Evolutionary conservation across 192 early-diverging fungal genomes (phyloP), one percentile per base, ranked within the genome.

Genomic region (Backusella luteola): DNA sequence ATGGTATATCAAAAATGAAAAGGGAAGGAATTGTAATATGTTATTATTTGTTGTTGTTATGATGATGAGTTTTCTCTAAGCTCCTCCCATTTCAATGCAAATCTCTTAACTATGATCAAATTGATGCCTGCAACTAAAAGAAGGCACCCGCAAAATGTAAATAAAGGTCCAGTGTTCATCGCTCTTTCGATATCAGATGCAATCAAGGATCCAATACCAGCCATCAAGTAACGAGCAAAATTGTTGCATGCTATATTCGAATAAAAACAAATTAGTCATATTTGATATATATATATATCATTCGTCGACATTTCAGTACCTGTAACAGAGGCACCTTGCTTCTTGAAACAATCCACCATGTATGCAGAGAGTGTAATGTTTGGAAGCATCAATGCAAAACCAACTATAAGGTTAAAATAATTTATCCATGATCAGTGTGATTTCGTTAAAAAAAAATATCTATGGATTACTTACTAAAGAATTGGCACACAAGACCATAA

Each of bases 201-300:
- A 67, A 84, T 75, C 44, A 84, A 66, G 3, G 82, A 59, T 19
- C 82, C 82, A 23, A 80, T 73, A 21, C 82, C 82, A 9, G 82
- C 78, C 66, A 67, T 73, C 5, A 78, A 36, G 23, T 76, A 80
- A 26, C 82, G 66, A 44, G 67, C 66, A 66, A 84, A 80, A 46
- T 75, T 80, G 38, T 80, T 75, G 70, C 82, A 84, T 15, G 82
- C 82, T 66, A 68, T 77, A 66, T 67, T 32, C 2, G 2, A 32
- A 32, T 32, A 32, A 32, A 32, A 32, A 49, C 17, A 53, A n/a
- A 53, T 53, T 17, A 53, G 49, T 8, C n/a, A 53, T 53, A 53
- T 53, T 6, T n/a, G 4, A 29, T 26, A 63, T 29, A 21, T 26
- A 63, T 29, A 21, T 1, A 23, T 56, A 34, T 32, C 1, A 34